Evolutionary conservation across 2,329 filamentous ascomycete species (phyloP), one percentile per base, ranked within the genome.

Genomic region (Colletotrichum brevisporum): DNA sequence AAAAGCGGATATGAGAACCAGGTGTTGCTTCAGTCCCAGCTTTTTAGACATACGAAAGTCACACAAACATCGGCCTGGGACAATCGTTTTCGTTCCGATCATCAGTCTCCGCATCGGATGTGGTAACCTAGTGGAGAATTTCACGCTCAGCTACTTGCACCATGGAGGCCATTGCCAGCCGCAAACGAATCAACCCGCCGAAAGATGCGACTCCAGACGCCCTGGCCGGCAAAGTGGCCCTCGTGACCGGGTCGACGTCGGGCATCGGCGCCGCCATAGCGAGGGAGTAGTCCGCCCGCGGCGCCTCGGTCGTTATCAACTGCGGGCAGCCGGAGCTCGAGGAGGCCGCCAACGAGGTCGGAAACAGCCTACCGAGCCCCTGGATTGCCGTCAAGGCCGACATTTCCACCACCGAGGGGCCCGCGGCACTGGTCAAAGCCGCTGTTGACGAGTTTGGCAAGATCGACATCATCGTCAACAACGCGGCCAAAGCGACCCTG

Each of bases 281-380:
- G 3, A 74, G 76, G 31, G 83, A 84, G 60, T 77, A 86, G 2
- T 77, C 83, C 13, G 78, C 79, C 50, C 81, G 82, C 15, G 85
- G 85, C 53, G 84, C 84, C 41, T 78, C 78, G 48, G 77, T 86
- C 8, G 82, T 85, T 9, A 76, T 87, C 75, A 87, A 85, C 77
- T 88, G 87, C 74, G 82, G 83, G 81, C 77, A 53, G 51, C 77
- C 2, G 65, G 41, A 53, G n/a, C 50, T 63, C 16, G 31, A 41
- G 9, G 50, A 18, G n/a, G 50, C 50, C 18, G 47, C 27, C 31
- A 18, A 43, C 15, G 59, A 31, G 39, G 41, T 58, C 21, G 55
- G 55, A 2, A 31, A 78, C 76, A 1, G 69, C 63, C 18, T 70
- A 66, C 41, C 63, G 48, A 12, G 72, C 75, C 4, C 55, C 26